Base-by-base conservation (phyloP, 202 grass and related monocot genomes). In the Cymbopogon flexuosus region DNA sequence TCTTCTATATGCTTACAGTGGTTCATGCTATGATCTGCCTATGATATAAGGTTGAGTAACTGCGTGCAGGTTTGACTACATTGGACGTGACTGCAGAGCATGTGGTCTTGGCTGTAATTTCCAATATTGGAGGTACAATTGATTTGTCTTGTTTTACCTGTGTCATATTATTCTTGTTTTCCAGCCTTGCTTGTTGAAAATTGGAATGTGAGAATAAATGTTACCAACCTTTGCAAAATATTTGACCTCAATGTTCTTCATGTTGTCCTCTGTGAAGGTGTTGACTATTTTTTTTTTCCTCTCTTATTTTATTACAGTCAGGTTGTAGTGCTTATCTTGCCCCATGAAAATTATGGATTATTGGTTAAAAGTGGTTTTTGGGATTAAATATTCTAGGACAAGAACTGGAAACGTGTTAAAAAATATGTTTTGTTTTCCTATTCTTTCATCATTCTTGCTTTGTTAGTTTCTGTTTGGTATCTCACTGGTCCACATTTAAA, bases 21-120 rank as follows among this genome's bases (percentile, higher is more conserved):
- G 12, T 81, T 36, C 49, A 1, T 81, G 33, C 64, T 47, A 81
- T 41, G 65, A 86, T 75, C 76, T 75, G 74, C 23, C 63, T 63
- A 81, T 78, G 71, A 3, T 71, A 81, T 83, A 86, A 87, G 24
- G 29, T 74, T 61, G 45, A 80, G 56, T 69, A 40, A 79, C 18
- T 75, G 14, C 71, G 10, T 79, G 73, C 88, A 94, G 95, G 82
- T 97, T 97, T 27, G 95, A 97, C 79, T 97, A 97, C 91, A 97
- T 97, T 84, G 84, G 73, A 47, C 95, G 92, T 27, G 95, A 97
- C 80, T 89, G 92, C 64, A 89, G 95, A 72, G 95, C 95, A 68
- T 97, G 95, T 80, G 95, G 95, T 63, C 90, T 97, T 65, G 92
- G 95, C 7, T 94, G 90, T 68, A 97, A 94, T 89, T 97, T 97